A percentile compares a stretch with the other conserved stretches of the same genome.
These are phyloP conservation scores for Umbelopsis sp. DNA, from an alignment of 192 early-diverging fungal genomes.

Conservation along the genomic window DNA sequence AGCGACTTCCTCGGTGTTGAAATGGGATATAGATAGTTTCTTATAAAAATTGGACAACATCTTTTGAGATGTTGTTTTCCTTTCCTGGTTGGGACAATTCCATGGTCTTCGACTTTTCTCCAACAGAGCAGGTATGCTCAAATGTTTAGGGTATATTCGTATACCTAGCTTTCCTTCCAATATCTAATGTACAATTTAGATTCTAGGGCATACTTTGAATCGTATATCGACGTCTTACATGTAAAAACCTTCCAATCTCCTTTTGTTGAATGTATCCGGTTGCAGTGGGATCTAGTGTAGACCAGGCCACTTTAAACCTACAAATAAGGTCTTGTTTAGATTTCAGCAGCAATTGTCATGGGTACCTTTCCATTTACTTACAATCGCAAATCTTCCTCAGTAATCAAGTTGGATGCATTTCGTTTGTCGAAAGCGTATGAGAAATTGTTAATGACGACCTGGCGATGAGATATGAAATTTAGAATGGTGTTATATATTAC, in stretches of 20 bases:
- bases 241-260: constrained; percentile 24
- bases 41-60: background rate
- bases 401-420: constrained; percentile 23
- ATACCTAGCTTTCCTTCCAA: constrained; percentile 24
- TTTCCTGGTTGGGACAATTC: background rate
- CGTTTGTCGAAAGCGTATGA: constrained; percentile 32
- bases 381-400: constrained; percentile 20
- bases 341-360: background rate
- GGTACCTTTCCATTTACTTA: background rate
- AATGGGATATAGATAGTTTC: background rate
- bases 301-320: constrained; percentile 31
- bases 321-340: background rate
- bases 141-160: constrained; percentile 16
- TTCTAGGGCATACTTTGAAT: background rate
- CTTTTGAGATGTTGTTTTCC: background rate
- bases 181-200: background rate
- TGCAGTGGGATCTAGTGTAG: constrained; percentile 20
- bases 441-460: constrained; percentile 37
- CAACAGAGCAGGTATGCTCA: constrained; percentile 13
- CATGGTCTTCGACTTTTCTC: constrained; percentile 9
- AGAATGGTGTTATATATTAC: background rate
- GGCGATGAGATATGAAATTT: background rate
- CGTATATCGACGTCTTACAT: background rate
- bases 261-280: constrained; percentile 26
- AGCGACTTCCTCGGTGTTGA: constrained; percentile 16